Base-by-base conservation (phyloP, 495 filamentous ascomycete species). In the Sphaerosporella brunnea region DNA sequence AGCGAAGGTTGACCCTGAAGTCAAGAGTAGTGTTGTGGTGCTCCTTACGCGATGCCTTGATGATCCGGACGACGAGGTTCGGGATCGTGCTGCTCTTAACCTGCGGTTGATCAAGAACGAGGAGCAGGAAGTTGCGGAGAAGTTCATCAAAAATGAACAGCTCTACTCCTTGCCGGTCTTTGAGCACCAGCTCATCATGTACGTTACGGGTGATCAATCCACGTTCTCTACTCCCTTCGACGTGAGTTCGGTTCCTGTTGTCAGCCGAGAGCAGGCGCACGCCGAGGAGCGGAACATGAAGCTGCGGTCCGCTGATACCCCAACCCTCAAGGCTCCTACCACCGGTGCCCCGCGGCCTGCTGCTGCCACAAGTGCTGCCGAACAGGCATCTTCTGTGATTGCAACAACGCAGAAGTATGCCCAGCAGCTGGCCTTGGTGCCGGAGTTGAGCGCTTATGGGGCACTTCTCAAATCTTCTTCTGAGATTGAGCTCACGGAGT, bases 281-380 rank as follows among this genome's bases (percentile, higher is more conserved):
- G 92, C 92, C n/a, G 88, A 94, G 64, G 90, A 96, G 64, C 74
- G 84, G 52, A 93, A 83, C 24, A 88, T 93, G 73, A 95, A 96
- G 66, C 80, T 94, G 56, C 52, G 53, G 25, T 92, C 83, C 2
- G 79, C 80, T 5, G 80, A 84, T 21, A 88, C 85, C 8, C 87
- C 90, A 36, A 93, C 92, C 8, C 81, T 96, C 67, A 95, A 94
- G 66, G 85, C 86, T 21, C 87, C 92, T 20, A 82, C 80, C 49
- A 68, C 82, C 23, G 51, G 56, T 18, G 23, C 37, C 2, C 35
- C 56, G 19, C 47, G 51, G 16, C 82, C 82, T 37, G 71, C 82
- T n/a, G 64, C 73, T 38, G 68, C 78, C 34, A 62, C 74, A 18
- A 69, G 72, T 37, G 75, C 77, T 20, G 77, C 77, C 15, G 76